These are phyloP conservation scores for Chaetomiaceae sp. DNA, from an alignment of 2,329 filamentous ascomycete species.

Conservation along the genomic window DNA sequence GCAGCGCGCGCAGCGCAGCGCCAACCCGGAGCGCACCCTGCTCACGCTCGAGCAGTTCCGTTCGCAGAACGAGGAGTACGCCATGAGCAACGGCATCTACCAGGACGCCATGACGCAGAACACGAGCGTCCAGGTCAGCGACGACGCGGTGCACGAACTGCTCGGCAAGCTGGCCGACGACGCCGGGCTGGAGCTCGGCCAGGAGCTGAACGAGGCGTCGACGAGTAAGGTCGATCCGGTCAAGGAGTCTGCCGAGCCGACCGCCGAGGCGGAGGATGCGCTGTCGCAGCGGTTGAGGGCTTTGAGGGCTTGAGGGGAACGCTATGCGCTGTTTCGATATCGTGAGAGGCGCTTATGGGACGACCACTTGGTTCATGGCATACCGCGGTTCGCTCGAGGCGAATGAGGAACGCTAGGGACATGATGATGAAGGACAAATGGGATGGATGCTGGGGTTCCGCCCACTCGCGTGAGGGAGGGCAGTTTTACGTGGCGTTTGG, in stretches of 20 bases:
- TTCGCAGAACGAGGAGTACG: slow-evolving; percentile 60
- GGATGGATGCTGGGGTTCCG: too few species aligned
- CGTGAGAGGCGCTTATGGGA: too few species aligned
- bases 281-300: slow-evolving; percentile 59
- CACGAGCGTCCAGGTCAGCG: slow-evolving; percentile 66
- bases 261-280: slow-evolving; percentile 74
- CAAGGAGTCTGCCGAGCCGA: slow-evolving; percentile 57
- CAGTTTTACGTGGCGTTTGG: slow-evolving; percentile 6
- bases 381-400: not conserved
- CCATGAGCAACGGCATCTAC: slow-evolving; percentile 68
- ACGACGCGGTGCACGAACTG: slow-evolving; percentile 82
- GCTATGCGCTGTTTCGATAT: not conserved
- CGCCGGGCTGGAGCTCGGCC: slow-evolving; percentile 74
- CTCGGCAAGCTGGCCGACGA: slow-evolving; percentile 85
- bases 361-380: not conserved
- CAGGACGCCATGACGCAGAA: slow-evolving; percentile 79
- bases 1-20: slow-evolving; percentile 53
- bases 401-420: not conserved
- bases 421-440: not conserved
- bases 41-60: slow-evolving; percentile 58
- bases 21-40: slow-evolving; percentile 59
- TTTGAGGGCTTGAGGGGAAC: slow-evolving; percentile 45
- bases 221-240: slow-evolving; percentile 55
- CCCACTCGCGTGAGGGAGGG: not conserved
- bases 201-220: slow-evolving; percentile 62